Evolutionary conservation across 257 asterid genomes (phyloP), one percentile per base, ranked within the genome.

Genomic region (Ophiorrhiza pumila): DNA sequence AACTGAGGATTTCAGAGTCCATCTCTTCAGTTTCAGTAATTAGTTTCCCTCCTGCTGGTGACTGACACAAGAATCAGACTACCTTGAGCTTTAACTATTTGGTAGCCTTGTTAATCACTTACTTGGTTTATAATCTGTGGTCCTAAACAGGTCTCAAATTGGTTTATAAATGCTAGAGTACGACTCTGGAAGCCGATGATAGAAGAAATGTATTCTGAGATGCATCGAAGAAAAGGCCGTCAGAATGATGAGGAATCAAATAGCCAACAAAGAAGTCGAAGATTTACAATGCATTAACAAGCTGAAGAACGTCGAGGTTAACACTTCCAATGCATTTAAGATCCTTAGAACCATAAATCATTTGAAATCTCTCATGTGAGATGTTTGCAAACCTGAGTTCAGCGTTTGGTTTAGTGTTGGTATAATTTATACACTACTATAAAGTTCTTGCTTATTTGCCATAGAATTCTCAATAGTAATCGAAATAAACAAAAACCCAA

Each of bases 181-280:
- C 89, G 97, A 13, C 88, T 92, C 7, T 92, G 98, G 98, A 92
- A 92, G 71, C 98, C 98, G 13, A 85, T 92, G 97, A 90, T 92
- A 32, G 98, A 92, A 84, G 98, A 92, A 75, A 90, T 90, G 98
- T 90, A 86, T 59, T 88, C 91, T 0, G 98, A 92, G 85, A 89
- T 90, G 91, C 89, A 85, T 73, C 74, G 87, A 71, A 82, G 95
- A 70, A 87, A 79, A 73, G 73, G 74, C 64, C 81, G 65, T 0
- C 77, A 74, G 46, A 77, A 67, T 34, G 79, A 83, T n/a, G 90
- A 83, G 66, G 88, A 76, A 61, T 64, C 27, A 27, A 76, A 80
- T 13, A 76, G 79, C 47, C 49, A 41, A 27, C 79, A 72, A 27
- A 83, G 84, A 68, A 84, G 69, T 43, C 84, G 61, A 20, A 84